phyloP scores from a whole-genome alignment of 1,139 yeast genomes.

The Yamadazyma spencermartinsiae region DNA sequence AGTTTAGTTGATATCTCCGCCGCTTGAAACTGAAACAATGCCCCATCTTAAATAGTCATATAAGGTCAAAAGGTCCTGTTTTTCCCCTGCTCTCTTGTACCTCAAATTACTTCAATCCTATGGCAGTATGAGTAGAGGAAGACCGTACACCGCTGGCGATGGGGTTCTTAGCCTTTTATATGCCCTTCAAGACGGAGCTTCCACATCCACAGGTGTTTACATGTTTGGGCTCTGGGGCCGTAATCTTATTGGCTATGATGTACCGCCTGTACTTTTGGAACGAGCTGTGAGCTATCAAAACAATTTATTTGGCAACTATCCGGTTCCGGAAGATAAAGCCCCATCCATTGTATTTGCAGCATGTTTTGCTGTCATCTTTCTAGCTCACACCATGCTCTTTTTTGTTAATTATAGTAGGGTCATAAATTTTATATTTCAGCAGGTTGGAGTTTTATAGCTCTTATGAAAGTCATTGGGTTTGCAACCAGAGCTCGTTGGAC shows the following conservation, averaged over 20 bases:
- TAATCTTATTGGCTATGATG: conserved; percentile 15
- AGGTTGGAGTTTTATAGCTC: conserved; percentile 55
- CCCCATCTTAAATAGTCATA: too few relatives aligned
- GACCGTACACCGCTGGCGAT: conserved; percentile 11
- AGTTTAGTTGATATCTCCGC: too few relatives aligned
- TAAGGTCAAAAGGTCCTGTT: too few relatives aligned
- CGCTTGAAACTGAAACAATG: too few relatives aligned
- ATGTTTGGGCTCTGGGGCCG: conserved; percentile 5
- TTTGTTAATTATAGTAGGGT: conserved; percentile 54
- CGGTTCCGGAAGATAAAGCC: conserved; percentile 53
- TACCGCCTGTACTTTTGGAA: conserved; percentile 38
- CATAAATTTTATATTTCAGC: conserved; percentile 63
- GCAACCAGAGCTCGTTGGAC: conserved; percentile 49
- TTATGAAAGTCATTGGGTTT: conserved; percentile 59
- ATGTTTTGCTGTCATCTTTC: conserved; percentile 48
- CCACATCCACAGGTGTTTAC: conserved; percentile 12
- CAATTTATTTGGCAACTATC: conserved; percentile 68
- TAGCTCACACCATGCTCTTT: conserved; percentile 53
- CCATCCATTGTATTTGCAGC: conserved; percentile 63
- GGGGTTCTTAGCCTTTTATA: conserved; percentile 13
- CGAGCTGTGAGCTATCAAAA: conserved; percentile 44
- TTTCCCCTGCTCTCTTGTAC: too few relatives aligned
- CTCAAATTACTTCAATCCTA: too few relatives aligned
- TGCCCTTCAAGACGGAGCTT: conserved; percentile 15
- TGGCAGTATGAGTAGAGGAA: background rate